These are phyloP conservation scores for Leccinellum albellum DNA, from an alignment of 768 basidiomycete species.

Conservation along the genomic window DNA sequence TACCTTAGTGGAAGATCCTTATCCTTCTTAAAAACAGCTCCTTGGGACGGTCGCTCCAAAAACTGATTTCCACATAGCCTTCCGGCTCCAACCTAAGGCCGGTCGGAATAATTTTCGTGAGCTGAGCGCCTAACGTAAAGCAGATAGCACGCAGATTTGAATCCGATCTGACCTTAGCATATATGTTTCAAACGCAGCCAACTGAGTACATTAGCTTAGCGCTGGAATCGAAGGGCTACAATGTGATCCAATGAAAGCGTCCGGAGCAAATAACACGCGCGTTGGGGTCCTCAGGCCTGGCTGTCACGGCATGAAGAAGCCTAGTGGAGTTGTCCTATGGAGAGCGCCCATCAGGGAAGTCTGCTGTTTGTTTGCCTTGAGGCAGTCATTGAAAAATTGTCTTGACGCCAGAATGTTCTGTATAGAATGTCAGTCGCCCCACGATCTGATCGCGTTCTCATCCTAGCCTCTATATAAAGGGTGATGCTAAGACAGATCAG, in stretches of 20 bases:
- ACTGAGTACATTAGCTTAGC: background rate
- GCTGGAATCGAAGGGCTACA: background rate
- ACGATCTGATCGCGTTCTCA: background rate
- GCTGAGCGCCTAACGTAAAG: background rate
- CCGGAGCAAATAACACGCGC: background rate
- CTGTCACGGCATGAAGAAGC: conserved; percentile 12
- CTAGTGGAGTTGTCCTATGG: background rate
- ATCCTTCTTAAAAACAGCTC: background rate
- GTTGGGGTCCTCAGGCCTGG: background rate
- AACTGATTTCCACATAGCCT: background rate
- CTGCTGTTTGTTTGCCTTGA: background rate
- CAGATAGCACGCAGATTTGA: background rate
- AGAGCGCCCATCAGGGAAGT: conserved; percentile 1
- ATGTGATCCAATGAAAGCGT: conserved; percentile 1
- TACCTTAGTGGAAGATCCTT: background rate
- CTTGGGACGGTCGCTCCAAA: background rate
- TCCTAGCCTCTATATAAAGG: conserved; percentile 16
- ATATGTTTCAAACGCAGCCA: background rate
- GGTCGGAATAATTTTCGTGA: background rate
- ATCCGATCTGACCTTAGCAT: background rate
- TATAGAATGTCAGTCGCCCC: background rate
- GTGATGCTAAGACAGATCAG: background rate
- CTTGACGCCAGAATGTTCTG: conserved; percentile 1
- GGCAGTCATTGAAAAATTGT: background rate
- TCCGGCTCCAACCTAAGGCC: background rate